Conservation (phyloP, 75 land plant species). For the Cryptomeria japonica region DNA sequence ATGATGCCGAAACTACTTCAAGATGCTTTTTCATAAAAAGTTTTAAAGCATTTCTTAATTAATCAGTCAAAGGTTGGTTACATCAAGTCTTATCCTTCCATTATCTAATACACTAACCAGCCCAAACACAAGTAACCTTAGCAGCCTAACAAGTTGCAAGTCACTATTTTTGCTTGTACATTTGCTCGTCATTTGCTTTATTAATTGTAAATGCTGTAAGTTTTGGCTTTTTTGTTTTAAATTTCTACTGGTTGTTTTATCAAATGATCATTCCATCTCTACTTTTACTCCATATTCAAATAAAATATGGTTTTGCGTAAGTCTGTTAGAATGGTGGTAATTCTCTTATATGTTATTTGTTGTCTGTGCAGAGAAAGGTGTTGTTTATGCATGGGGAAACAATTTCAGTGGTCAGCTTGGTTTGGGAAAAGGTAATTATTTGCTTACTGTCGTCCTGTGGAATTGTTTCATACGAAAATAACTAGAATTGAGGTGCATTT, state of each 20-base stretch:
- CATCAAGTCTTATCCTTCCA: neutral
- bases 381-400: conserved; percentile 79
- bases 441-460: neutral
- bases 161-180: neutral
- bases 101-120: neutral
- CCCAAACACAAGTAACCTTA: neutral
- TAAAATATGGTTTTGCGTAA: neutral
- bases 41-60: too few species aligned
- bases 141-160: neutral
- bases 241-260: neutral
- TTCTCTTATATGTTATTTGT: neutral
- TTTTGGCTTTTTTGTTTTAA: neutral
- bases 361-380: conserved; percentile 53
- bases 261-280: neutral
- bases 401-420: conserved; percentile 90
- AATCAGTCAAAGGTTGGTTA: too few species aligned
- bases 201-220: neutral
- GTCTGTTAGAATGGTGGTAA: neutral
- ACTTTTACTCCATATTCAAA: neutral
- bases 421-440: conserved; percentile 76
- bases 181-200: neutral
- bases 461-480: neutral
- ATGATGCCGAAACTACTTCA: too few species aligned
- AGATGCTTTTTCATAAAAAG: too few species aligned
- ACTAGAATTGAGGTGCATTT: neutral